Evolutionary conservation across 805 yeast species (phyloP).

Genomic region (Kuraishia molischiana): DNA sequence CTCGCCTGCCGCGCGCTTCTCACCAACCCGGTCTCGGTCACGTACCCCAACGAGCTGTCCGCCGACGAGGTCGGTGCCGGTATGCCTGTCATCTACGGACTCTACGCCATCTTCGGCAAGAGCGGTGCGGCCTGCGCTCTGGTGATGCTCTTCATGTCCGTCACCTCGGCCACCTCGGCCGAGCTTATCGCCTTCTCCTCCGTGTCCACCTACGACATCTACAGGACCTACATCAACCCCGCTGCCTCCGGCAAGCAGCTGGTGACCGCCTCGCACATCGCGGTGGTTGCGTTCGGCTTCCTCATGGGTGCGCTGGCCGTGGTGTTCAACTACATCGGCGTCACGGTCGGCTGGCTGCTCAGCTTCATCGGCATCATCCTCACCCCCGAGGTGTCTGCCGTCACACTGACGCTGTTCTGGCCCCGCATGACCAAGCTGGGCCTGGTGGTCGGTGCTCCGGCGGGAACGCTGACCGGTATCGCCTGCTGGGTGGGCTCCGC

Average conservation of each 20-base stretch:
- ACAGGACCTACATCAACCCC: slow-evolving; percentile 28
- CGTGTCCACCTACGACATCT: slow-evolving; percentile 28
- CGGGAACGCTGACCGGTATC: slow-evolving; percentile 44
- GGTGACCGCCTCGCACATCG: slow-evolving; percentile 22
- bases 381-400: slow-evolving; percentile 16
- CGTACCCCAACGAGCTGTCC: slow-evolving; percentile 31
- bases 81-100: slow-evolving; percentile 24
- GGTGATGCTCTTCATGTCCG: slow-evolving; percentile 30
- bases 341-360: slow-evolving; percentile 30
- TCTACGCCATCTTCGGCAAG: slow-evolving; percentile 25
- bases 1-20: slow-evolving; percentile 25
- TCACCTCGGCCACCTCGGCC: slow-evolving; percentile 31
- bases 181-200: slow-evolving; percentile 32
- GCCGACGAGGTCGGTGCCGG: slow-evolving; percentile 28
- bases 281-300: slow-evolving; percentile 32
- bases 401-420: slow-evolving; percentile 20
- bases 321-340: slow-evolving; percentile 30
- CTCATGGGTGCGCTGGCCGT: slow-evolving; percentile 27
- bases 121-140: slow-evolving; percentile 31
- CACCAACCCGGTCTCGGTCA: slow-evolving; percentile 21
- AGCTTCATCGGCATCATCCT: slow-evolving; percentile 28
- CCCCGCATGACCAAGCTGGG: slow-evolving; percentile 15
- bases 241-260: slow-evolving; percentile 26
- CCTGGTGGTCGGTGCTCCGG: slow-evolving; percentile 29
- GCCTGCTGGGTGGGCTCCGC: slow-evolving; percentile 31